Conservation (phyloP, 176 grass and related monocot genomes). For the Cymbopogon citratus region DNA sequence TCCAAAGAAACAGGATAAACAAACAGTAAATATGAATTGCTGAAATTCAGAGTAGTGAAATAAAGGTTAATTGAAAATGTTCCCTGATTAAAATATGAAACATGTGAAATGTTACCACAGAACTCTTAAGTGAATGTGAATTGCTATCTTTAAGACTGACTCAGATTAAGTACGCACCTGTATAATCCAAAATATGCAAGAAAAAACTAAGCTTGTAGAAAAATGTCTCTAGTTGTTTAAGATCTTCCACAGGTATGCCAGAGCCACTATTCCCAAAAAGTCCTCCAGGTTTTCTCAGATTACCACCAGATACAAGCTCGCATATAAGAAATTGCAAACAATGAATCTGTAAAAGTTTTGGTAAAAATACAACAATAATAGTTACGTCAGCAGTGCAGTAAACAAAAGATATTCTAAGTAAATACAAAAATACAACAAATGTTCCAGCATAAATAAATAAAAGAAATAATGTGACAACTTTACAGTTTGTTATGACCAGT, state of each 20-base stretch:
- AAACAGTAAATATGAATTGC: neutral
- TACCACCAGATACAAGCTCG: conserved; percentile 94
- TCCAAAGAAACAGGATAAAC: conserved; percentile 2
- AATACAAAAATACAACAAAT: neutral
- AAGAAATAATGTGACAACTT: too few relatives aligned
- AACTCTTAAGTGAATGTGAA: conserved; percentile 13
- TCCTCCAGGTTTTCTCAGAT: conserved; percentile 90
- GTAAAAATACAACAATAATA: conserved; percentile 2
- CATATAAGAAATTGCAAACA: conserved; percentile 97
- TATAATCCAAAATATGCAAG: conserved; percentile 98
- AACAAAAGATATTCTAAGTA: conserved; percentile 20
- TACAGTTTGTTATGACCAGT: neutral
- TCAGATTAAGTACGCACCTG: conserved; percentile 41
- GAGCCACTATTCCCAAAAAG: conserved; percentile 98
- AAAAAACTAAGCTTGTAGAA: conserved; percentile 99
- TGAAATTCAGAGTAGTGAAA: neutral
- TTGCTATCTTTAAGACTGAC: conserved; percentile 20
- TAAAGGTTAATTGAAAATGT: neutral
- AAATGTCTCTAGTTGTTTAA: conserved; percentile 96
- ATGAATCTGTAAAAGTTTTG: conserved; percentile 67
- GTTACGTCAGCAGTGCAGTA: conserved; percentile 30
- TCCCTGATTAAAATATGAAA: neutral
- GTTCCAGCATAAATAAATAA: neutral
- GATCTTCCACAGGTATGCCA: conserved; percentile 90
- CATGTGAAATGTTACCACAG: neutral